phyloP scores from a whole-genome alignment of 305 asterid species.

The Lippia alba region DNA sequence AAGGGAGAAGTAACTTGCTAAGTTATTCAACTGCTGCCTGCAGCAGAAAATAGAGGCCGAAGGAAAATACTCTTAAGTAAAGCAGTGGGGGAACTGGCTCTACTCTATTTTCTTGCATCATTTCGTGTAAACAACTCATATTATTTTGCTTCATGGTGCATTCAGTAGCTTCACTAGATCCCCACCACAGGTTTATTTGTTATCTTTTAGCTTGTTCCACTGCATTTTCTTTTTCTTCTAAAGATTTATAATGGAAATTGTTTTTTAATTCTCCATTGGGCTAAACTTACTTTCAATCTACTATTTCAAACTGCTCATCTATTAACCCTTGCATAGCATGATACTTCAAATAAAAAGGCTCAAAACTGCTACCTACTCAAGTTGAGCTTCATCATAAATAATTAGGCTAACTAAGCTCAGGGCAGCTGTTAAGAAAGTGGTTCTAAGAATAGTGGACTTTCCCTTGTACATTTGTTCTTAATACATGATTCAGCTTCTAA shows the following conservation, averaged over 20 bases:
- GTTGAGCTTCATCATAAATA: constrained; percentile 3
- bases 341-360: background rate
- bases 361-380: background rate
- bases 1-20: background rate
- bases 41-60: background rate
- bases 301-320: background rate
- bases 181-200: background rate
- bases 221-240: background rate
- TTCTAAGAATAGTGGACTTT: background rate
- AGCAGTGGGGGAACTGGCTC: background rate
- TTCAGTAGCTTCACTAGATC: background rate
- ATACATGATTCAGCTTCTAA: background rate
- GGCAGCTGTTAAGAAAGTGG: background rate
- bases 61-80: background rate
- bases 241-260: background rate
- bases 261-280: background rate
- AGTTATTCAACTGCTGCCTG: constrained; percentile 13
- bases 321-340: background rate
- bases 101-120: background rate
- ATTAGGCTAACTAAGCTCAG: background rate
- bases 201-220: background rate
- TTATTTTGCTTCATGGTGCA: background rate
- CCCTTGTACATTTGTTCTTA: background rate
- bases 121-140: background rate
- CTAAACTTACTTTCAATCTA: background rate